Percentiles rank a stretch among this genome's conserved stretches.
phyloP scores from a whole-genome alignment of 495 filamentous ascomycete genomes.

The Barbatosphaeria neglecta region DNA sequence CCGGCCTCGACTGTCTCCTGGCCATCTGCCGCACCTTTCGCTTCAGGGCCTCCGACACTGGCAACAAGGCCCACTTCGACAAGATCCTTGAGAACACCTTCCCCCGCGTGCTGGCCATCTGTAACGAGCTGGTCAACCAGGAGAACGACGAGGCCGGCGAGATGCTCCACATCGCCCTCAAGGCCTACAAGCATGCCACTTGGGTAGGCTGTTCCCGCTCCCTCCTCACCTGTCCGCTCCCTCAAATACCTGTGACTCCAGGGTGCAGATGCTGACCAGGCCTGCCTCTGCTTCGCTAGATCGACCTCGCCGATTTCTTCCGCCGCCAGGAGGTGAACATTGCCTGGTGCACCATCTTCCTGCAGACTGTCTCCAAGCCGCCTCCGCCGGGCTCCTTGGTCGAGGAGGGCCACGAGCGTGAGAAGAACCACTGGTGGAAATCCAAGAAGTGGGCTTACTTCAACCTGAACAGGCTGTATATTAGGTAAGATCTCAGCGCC shows the following conservation, averaged over 20 bases:
- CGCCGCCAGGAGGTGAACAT: constrained; percentile 73
- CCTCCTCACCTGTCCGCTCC: neutral
- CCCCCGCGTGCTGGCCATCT: constrained; percentile 79
- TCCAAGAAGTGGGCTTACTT: constrained; percentile 99
- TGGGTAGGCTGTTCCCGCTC: constrained; percentile 53
- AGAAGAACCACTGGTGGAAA: constrained; percentile 97
- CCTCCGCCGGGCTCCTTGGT: constrained; percentile 65
- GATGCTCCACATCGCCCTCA: constrained; percentile 89
- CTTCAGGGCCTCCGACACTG: constrained; percentile 65
- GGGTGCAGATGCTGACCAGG: neutral
- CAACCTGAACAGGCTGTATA: constrained; percentile 90
- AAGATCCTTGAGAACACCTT: constrained; percentile 87
- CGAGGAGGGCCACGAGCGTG: constrained; percentile 77
- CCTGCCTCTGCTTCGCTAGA: constrained; percentile 28
- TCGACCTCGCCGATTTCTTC: constrained; percentile 71
- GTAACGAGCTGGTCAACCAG: constrained; percentile 77
- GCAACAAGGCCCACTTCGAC: constrained; percentile 76
- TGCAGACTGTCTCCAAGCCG: constrained; percentile 76
- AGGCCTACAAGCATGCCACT: constrained; percentile 93
- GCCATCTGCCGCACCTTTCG: constrained; percentile 88
- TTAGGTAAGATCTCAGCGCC: constrained; percentile 48
- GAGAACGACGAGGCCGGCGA: constrained; percentile 86
- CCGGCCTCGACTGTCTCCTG: constrained; percentile 85
- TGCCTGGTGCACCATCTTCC: constrained; percentile 89
- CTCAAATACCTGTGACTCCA: no score